These are phyloP conservation scores for Mycosarcoma mackinlayi DNA, from an alignment of 1,284 basidiomycete genomes.

Conservation along the genomic window DNA sequence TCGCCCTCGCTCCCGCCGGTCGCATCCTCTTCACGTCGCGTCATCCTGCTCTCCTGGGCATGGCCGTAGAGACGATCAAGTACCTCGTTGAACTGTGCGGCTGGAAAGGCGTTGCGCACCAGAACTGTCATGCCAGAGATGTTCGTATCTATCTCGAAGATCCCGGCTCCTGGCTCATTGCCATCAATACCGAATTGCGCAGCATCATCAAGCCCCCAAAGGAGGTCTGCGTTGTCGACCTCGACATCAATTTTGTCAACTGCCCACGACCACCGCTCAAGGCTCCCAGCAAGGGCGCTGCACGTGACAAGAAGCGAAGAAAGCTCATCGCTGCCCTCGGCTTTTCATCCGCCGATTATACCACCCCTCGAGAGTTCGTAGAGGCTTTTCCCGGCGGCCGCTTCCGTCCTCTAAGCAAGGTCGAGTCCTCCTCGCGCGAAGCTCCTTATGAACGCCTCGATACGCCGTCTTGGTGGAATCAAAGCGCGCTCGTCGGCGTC, in stretches of 20 bases:
- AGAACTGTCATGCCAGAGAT: constrained; percentile 79
- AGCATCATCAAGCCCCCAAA: constrained; percentile 81
- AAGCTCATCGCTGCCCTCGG: constrained; percentile 71
- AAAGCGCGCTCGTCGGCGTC: constrained; percentile 84
- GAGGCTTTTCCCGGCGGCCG: constrained; percentile 89
- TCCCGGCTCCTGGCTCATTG: constrained; percentile 88
- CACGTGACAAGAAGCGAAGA: constrained; percentile 84
- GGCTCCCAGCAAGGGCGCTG: constrained; percentile 81
- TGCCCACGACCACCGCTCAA: constrained; percentile 82
- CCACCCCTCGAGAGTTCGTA: constrained; percentile 79
- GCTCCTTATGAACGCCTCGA: constrained; percentile 83
- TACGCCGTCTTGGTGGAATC: constrained; percentile 91
- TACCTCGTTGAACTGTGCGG: constrained; percentile 92
- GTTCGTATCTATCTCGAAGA: constrained; percentile 81
- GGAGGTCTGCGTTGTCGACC: constrained; percentile 84
- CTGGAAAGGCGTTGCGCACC: constrained; percentile 81
- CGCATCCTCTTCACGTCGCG: constrained; percentile 88
- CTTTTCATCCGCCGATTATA: constrained; percentile 52
- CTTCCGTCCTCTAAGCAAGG: constrained; percentile 71
- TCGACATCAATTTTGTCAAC: constrained; percentile 90
- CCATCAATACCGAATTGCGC: constrained; percentile 84
- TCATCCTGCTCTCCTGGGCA: constrained; percentile 89
- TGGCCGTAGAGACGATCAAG: constrained; percentile 87
- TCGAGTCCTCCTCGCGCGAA: constrained; percentile 85
- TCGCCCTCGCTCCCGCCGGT: constrained; percentile 91